These are phyloP conservation scores for Zygosaccharomyces gambellarensis DNA, from an alignment of 805 yeast species.

Conservation along the genomic window DNA sequence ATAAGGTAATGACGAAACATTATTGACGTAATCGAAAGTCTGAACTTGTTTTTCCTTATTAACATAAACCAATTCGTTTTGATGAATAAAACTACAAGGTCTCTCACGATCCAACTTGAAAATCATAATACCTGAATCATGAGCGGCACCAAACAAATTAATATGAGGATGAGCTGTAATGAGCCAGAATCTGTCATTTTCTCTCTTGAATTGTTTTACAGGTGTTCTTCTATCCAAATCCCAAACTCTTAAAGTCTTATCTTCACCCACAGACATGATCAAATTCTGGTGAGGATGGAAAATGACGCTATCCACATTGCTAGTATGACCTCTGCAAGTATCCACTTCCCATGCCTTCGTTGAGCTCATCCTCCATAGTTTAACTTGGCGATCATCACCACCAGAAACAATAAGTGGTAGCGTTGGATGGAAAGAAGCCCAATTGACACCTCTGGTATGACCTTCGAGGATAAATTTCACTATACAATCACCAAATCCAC, in stretches of 20 bases:
- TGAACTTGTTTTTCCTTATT: constrained; percentile 85
- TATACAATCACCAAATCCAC: constrained; percentile 91
- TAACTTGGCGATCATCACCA: constrained; percentile 92
- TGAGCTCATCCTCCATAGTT: constrained; percentile 96
- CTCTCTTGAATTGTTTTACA: constrained; percentile 90
- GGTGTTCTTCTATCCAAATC: constrained; percentile 91
- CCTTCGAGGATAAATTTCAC: constrained; percentile 96
- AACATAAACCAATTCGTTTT: constrained; percentile 68
- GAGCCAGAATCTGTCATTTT: constrained; percentile 91
- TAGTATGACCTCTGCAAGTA: constrained; percentile 96
- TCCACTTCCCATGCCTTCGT: constrained; percentile 99
- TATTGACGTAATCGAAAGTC: constrained; percentile 61
- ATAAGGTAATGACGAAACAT: constrained; percentile 68
- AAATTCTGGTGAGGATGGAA: constrained; percentile 94
- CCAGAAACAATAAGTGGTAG: constrained; percentile 91
- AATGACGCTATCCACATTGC: constrained; percentile 79
- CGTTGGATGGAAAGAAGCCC: constrained; percentile 98
- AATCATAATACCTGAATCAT: constrained; percentile 96
- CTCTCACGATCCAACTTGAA: constrained; percentile 96
- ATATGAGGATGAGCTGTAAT: constrained; percentile 83
- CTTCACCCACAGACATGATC: constrained; percentile 91
- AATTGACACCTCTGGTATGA: constrained; percentile 96
- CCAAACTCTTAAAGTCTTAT: constrained; percentile 95
- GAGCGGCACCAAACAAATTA: constrained; percentile 93
- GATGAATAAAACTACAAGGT: constrained; percentile 65